These are phyloP conservation scores for Entomortierella beljakovae DNA, from an alignment of 192 early-diverging fungal species.

Conservation along the genomic window DNA sequence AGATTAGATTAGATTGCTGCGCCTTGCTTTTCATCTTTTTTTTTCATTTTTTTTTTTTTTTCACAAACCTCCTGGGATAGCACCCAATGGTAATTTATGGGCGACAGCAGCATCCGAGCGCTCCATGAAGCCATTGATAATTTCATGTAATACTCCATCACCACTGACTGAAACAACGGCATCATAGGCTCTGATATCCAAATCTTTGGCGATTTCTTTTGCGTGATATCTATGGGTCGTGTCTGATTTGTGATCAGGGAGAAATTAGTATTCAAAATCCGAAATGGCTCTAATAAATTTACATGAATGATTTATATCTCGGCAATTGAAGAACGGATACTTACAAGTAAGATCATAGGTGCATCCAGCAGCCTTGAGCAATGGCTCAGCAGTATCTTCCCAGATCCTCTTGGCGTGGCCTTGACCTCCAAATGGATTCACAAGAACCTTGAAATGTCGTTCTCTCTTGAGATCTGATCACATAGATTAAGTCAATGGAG, in stretches of 20 bases:
- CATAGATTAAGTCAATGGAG: neutral
- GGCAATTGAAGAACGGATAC: conserved; percentile 10
- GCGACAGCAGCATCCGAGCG: conserved; percentile 72
- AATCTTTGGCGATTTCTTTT: conserved; percentile 66
- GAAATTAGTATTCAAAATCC: too few relatives aligned
- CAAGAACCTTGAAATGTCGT: conserved; percentile 65
- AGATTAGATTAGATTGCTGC: neutral
- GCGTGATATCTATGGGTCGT: conserved; percentile 72
- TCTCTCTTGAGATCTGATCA: conserved; percentile 29
- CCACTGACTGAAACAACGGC: conserved; percentile 78
- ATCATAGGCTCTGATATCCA: conserved; percentile 67
- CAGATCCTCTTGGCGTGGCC: conserved; percentile 71
- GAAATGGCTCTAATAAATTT: neutral
- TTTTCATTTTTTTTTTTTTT: neutral
- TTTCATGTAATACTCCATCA: conserved; percentile 86
- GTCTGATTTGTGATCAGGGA: conserved; percentile 48
- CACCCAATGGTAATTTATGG: conserved; percentile 68
- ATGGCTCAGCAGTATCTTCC: conserved; percentile 63
- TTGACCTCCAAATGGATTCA: conserved; percentile 83
- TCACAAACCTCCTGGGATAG: conserved; percentile 66
- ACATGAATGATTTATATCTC: neutral
- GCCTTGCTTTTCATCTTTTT: neutral
- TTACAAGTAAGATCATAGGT: conserved; percentile 61
- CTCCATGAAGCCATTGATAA: conserved; percentile 83
- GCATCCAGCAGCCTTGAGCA: conserved; percentile 73